Conservation (phyloP, 2,329 filamentous ascomycete species). For the Rhinocladiella mackenziei region DNA sequence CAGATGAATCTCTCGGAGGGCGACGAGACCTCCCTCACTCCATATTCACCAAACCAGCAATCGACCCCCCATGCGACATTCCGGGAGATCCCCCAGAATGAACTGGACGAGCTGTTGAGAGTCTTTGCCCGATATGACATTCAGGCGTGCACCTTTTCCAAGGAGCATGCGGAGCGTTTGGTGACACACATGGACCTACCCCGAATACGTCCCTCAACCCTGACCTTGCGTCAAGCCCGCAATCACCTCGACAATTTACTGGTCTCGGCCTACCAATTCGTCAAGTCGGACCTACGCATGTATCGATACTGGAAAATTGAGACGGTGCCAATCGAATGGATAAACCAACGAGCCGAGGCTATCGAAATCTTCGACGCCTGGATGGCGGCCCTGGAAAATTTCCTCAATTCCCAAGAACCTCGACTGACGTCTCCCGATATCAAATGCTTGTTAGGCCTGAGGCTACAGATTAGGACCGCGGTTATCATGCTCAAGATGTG, state of each 20-base stretch:
- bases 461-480: constrained; percentile 29
- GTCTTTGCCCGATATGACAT: constrained; percentile 32
- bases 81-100: constrained; percentile 26
- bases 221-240: constrained; percentile 28
- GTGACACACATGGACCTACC: constrained; percentile 20
- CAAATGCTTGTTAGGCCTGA: constrained; percentile 29
- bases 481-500: constrained; percentile 30
- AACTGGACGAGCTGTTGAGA: constrained; percentile 28
- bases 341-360: constrained; percentile 20
- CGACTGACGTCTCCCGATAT: constrained; percentile 19
- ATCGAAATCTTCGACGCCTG: constrained; percentile 29
- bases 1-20: constrained; percentile 31
- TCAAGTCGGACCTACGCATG: constrained; percentile 30
- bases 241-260: constrained; percentile 30
- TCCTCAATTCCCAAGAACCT: constrained; percentile 16
- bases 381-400: constrained; percentile 27
- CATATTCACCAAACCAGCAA: constrained; percentile 14
- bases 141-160: constrained; percentile 31
- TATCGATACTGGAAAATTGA: constrained; percentile 28
- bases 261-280: constrained; percentile 30
- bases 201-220: constrained; percentile 21
- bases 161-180: constrained; percentile 25
- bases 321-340: constrained; percentile 26
- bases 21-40: constrained; percentile 24
- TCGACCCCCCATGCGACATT: constrained; percentile 15